Conservation (phyloP, 2,329 filamentous ascomycete genomes). For the Penicillium hordei region DNA sequence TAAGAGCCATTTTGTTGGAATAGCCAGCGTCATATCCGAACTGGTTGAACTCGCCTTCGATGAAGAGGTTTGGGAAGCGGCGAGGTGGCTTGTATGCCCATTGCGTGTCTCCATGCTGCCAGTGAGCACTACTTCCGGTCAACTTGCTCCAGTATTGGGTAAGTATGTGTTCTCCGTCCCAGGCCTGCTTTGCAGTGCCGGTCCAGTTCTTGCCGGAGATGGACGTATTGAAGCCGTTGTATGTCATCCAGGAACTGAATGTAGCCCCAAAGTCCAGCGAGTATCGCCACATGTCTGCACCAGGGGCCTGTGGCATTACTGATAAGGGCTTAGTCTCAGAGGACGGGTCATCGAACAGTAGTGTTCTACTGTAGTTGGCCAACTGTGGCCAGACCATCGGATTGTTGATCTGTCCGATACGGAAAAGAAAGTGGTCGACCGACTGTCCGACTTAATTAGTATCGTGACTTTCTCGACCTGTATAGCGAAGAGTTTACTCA, state of each 20-base stretch:
- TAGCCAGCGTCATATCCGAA: conserved; percentile 64
- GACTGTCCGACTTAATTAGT: conserved; percentile 35
- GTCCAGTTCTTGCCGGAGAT: conserved; percentile 54
- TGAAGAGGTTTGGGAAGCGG: conserved; percentile 62
- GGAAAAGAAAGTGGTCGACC: conserved; percentile 62
- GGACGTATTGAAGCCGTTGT: conserved; percentile 52
- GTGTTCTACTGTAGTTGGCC: conserved; percentile 58
- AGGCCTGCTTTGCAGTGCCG: conserved; percentile 59
- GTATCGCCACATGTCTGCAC: conserved; percentile 63
- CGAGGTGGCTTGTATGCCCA: conserved; percentile 44
- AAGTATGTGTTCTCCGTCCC: conserved; percentile 62
- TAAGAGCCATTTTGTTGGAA: conserved; percentile 53
- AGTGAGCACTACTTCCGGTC: conserved; percentile 59
- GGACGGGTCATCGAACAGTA: conserved; percentile 47
- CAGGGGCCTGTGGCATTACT: conserved; percentile 58
- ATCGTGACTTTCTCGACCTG: background rate
- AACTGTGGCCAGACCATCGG: conserved; percentile 57
- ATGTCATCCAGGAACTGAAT: conserved; percentile 60
- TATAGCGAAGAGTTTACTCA: conserved; percentile 2
- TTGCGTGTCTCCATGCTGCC: conserved; percentile 57
- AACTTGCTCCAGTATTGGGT: conserved; percentile 63
- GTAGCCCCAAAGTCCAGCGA: conserved; percentile 60
- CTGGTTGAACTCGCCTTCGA: conserved; percentile 63
- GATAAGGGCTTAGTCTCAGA: conserved; percentile 44
- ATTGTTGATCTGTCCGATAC: conserved; percentile 58